These are phyloP conservation scores for Aureobasidium sp. DNA, from an alignment of 2,329 filamentous ascomycete genomes.

Conservation along the genomic window DNA sequence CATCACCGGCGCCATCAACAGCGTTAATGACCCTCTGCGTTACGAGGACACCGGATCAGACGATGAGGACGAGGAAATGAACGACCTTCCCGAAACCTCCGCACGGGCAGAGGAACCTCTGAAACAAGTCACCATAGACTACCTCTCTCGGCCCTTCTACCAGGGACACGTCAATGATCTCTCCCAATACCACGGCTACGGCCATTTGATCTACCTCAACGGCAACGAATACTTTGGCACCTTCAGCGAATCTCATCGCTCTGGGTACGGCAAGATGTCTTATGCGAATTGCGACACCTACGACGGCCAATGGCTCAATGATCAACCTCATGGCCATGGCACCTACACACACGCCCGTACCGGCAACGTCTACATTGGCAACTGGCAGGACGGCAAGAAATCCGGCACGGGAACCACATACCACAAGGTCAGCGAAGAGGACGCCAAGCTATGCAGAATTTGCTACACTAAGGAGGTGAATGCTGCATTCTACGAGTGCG, in stretches of 20 bases:
- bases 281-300: conserved; percentile 57
- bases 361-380: conserved; percentile 52
- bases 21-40: neutral
- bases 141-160: conserved; percentile 49
- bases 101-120: neutral
- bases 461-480: conserved; percentile 54
- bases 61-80: conserved; percentile 26
- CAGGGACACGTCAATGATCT: conserved; percentile 40
- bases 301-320: conserved; percentile 50
- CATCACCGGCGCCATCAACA: neutral
- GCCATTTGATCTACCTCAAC: conserved; percentile 43
- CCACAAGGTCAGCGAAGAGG: conserved; percentile 54
- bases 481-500: conserved; percentile 54
- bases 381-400: conserved; percentile 51
- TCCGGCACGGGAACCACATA: conserved; percentile 54
- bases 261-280: conserved; percentile 49
- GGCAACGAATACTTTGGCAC: conserved; percentile 49
- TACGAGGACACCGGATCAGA: neutral
- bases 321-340: conserved; percentile 52
- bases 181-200: conserved; percentile 44
- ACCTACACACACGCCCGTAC: conserved; percentile 47
- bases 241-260: conserved; percentile 44
- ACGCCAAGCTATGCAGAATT: conserved; percentile 50
- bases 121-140: conserved; percentile 38
- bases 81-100: conserved; percentile 15